Evolutionary conservation across 768 basidiomycete genomes (phyloP).

Genomic region (Trametes gibbosa): DNA sequence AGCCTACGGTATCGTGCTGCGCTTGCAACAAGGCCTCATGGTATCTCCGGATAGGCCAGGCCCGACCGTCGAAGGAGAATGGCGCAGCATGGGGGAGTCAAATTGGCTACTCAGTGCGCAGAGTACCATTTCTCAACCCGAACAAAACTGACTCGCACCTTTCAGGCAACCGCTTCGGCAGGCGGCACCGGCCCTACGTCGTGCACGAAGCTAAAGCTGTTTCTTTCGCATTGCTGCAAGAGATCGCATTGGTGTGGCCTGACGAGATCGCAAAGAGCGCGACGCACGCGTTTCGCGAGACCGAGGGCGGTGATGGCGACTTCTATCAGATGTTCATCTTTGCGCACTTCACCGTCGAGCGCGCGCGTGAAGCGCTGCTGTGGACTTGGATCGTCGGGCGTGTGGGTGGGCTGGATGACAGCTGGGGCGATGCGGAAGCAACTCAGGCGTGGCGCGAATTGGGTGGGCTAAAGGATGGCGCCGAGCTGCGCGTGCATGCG

Average conservation of each 20-base stretch:
- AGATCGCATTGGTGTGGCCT: slow-evolving; percentile 32
- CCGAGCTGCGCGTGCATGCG: slow-evolving; percentile 13
- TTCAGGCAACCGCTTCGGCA: slow-evolving; percentile 38
- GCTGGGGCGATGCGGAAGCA: slow-evolving; percentile 18
- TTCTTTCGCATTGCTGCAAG: slow-evolving; percentile 33
- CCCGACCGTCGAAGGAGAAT: slow-evolving; percentile 33
- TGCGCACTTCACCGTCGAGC: slow-evolving; percentile 34
- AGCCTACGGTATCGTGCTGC: slow-evolving; percentile 39
- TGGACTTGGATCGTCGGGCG: slow-evolving; percentile 38
- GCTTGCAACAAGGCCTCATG: slow-evolving; percentile 33
- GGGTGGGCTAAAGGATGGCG: slow-evolving; percentile 23
- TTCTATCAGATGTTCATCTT: slow-evolving; percentile 34
- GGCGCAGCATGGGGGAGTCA: slow-evolving; percentile 37
- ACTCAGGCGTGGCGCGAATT: slow-evolving; percentile 32
- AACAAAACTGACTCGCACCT: not conserved
- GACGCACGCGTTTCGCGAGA: slow-evolving; percentile 33
- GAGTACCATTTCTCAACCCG: not conserved
- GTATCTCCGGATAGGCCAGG: slow-evolving; percentile 26
- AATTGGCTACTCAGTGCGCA: slow-evolving; percentile 34
- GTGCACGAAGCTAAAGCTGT: slow-evolving; percentile 39
- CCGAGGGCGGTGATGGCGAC: slow-evolving; percentile 29
- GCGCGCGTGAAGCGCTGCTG: slow-evolving; percentile 36
- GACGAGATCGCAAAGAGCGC: slow-evolving; percentile 31
- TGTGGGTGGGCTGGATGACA: slow-evolving; percentile 27
- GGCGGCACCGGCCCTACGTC: slow-evolving; percentile 37